Evolutionary conservation across 805 yeast species (phyloP), one percentile per base, ranked within the genome.

Genomic region (Metschnikowia rubicola): DNA sequence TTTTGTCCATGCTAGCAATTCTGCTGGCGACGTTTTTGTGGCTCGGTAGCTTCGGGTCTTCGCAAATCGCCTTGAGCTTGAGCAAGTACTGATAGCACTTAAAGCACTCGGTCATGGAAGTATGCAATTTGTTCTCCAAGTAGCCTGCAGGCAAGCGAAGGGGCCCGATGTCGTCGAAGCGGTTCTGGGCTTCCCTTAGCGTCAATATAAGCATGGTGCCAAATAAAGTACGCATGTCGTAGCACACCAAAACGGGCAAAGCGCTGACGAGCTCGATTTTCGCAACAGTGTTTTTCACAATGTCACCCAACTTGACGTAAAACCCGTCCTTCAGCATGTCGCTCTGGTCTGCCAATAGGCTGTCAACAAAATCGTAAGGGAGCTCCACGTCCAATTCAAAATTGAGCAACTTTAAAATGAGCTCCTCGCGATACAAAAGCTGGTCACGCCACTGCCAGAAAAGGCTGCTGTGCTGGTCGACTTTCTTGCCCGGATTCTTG

Each of bases 361-460:
- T 48, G 35, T 69, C 74, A 41, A 63, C 51, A 13, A 67, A 54
- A 15, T 59, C 58, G 52, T 72, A 72, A 3, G 77, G 77, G 36
- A 70, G 64, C n/a, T 63, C 67, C 8, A 70, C 49, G 45, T 63
- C 64, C 37, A 72, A 55, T 49, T 72, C 77, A 38, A 72, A 72
- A 46, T 71, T 70, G 32, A 72, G 59, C 32, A 63, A 56, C 51
- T 66, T 65, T 19, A 72, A 55, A 10, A 72, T 64, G 35, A 72
- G 57, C 56, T 72, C 77, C 53, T 72, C 77, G 33, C 77, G 54
- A 50, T 64, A 72, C 37, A 72, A 54, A 9, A 72, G 57, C 55
- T 72, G 76, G 56, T 72, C 77, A 30, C 75, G 46, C 76, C 76
- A 72, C 37, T 62, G 62, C 77, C 77, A 72, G 54, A 70, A 72